Conservation (phyloP, 176 grass and related monocot genomes). For the Microstegium vimineum region DNA sequence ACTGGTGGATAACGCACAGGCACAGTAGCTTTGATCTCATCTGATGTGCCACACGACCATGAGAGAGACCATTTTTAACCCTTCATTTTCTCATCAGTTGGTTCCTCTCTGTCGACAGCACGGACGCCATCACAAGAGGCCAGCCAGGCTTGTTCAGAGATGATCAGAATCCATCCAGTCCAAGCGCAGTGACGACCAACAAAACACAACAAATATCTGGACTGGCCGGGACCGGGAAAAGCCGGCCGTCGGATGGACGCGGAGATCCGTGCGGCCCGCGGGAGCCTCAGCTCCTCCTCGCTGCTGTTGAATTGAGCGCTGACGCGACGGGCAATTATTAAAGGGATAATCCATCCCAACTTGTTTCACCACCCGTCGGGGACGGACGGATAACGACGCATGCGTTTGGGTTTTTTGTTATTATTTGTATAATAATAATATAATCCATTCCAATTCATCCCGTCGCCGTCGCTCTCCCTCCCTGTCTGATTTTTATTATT, state of each 20-base stretch:
- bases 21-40: background rate
- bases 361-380: background rate
- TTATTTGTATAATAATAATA: too few relatives aligned
- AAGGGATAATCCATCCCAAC: slow-evolving; percentile 21
- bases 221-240: background rate
- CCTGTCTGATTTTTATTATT: background rate
- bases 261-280: too few relatives aligned
- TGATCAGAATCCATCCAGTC: too few relatives aligned
- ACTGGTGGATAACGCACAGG: too few relatives aligned
- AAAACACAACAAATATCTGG: background rate
- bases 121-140: background rate
- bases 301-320: background rate
- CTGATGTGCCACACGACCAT: background rate
- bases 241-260: too few relatives aligned
- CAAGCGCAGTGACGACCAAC: too few relatives aligned
- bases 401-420: background rate
- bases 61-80: background rate
- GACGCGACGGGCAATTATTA: slow-evolving; percentile 2
- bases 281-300: background rate
- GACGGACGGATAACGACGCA: slow-evolving; percentile 21
- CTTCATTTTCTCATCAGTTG: background rate
- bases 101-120: background rate
- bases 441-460: background rate
- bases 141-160: too few relatives aligned
- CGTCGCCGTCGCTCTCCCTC: background rate